phyloP scores from a whole-genome alignment of 2,329 filamentous ascomycete species.

The Alternaria burnsii region DNA sequence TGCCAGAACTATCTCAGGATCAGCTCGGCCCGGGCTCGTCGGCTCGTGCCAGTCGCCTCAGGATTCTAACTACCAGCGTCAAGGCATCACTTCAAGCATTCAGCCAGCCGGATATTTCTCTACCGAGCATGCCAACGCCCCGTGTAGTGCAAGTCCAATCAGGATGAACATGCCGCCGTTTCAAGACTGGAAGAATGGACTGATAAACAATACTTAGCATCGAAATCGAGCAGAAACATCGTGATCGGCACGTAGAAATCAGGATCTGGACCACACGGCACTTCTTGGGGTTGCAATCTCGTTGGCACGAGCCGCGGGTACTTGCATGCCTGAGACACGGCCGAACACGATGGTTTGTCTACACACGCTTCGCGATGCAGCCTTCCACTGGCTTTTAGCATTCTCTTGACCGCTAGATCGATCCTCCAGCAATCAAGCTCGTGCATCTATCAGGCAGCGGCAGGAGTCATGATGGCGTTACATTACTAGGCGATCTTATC shows the following conservation, averaged over 20 bases:
- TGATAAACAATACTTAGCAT: neutral
- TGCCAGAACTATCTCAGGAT: neutral
- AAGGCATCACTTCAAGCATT: neutral
- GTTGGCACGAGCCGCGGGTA: conserved; percentile 9
- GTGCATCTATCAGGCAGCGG: neutral
- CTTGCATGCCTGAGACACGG: conserved; percentile 7
- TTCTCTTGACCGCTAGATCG: conserved; percentile 3
- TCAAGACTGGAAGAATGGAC: neutral
- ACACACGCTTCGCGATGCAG: neutral
- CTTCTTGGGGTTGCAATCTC: neutral
- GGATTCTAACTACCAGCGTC: neutral
- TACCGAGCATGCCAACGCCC: neutral
- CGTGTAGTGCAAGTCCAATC: neutral
- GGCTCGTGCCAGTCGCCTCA: neutral
- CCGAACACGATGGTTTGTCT: neutral
- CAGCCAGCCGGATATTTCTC: neutral
- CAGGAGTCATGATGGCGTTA: neutral
- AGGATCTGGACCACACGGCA: neutral
- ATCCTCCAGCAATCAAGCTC: conserved; percentile 1
- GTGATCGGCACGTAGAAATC: neutral
- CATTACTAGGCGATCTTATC: neutral
- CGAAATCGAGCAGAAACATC: neutral
- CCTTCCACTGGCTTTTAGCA: neutral
- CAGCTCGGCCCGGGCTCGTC: neutral
- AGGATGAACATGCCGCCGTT: neutral